Base-by-base conservation (phyloP, 2,329 filamentous ascomycete species). In the Mycosphaerella arachidis region DNA sequence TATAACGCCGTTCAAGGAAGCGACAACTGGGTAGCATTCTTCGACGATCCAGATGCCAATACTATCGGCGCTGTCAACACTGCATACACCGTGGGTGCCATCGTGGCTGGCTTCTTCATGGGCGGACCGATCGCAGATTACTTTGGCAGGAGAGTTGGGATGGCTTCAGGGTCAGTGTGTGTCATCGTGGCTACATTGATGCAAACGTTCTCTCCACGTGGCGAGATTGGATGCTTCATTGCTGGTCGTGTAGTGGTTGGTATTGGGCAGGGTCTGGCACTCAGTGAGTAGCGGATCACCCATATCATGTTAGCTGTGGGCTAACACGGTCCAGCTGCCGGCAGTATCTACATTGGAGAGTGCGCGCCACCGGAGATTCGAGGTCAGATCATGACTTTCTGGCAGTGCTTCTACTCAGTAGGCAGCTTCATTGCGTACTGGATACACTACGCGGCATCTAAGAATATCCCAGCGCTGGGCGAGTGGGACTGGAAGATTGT, bases 401-500 rank as follows among this genome's bases (percentile, higher is more conserved):
- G 86, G 86, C 86, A 88, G 72, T 80, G 86, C 67, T 86, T 86
- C 75, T 88, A 86, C 74, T 83, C 78, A 1, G 86, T 87, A 29
- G 86, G 85, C 4, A 82, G 80, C 13, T 88, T 87, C 73, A 83
- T 88, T 65, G 85, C 84, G 54, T 86, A 84, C 76, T 82, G 79
- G 86, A 84, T 89, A 70, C 86, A 85, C 71, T 89, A 82, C 66
- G 86, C 81, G 16, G 84, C 84, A 70, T 79, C 80, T 37, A 78
- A 84, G 68, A 76, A 88, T 72, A 76, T 77, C 48, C 66, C 75
- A 46, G 76, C 66, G 46, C 80, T 89, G 5, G 87, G 87, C 43
- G 78, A 90, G 66, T 69, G 87, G 87, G 86, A 89, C 73, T 90
- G 87, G 87, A 84, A 82, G 67, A 83, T 89, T 77, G 85, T 90